A percentile compares a stretch with the other conserved stretches of the same genome.
These are phyloP conservation scores for Lentinus polychrous DNA, from an alignment of 1,284 basidiomycete genomes.

Conservation along the genomic window DNA sequence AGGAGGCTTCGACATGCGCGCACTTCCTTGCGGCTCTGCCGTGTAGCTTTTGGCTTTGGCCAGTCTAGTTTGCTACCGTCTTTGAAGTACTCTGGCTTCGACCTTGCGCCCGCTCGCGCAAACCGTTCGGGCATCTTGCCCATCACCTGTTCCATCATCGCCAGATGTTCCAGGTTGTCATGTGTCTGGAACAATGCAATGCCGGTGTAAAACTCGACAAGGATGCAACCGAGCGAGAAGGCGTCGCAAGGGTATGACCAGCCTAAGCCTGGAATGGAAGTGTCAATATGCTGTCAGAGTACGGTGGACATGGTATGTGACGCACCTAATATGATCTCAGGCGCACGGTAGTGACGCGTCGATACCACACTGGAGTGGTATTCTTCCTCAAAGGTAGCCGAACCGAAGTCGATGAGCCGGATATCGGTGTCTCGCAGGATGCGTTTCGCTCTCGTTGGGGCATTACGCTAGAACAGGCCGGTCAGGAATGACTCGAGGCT, in stretches of 20 bases:
- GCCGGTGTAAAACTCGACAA: slow-evolving; percentile 98
- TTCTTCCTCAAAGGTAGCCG: slow-evolving; percentile 96
- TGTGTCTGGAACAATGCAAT: slow-evolving; percentile 98
- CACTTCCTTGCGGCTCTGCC: slow-evolving; percentile 93
- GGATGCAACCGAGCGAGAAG: slow-evolving; percentile 97
- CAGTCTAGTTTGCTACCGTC: slow-evolving; percentile 81
- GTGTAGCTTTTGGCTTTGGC: slow-evolving; percentile 82
- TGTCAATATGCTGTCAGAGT: background rate
- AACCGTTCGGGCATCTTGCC: slow-evolving; percentile 92
- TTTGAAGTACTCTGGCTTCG: slow-evolving; percentile 92
- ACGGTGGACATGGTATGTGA: slow-evolving; percentile 6
- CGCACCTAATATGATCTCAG: slow-evolving; percentile 96
- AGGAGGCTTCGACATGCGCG: slow-evolving; percentile 75
- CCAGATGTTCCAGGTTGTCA: slow-evolving; percentile 97
- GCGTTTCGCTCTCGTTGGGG: slow-evolving; percentile 56
- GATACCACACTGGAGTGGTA: slow-evolving; percentile 98
- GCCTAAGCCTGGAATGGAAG: slow-evolving; percentile 63
- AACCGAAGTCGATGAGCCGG: slow-evolving; percentile 97
- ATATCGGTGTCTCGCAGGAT: slow-evolving; percentile 89
- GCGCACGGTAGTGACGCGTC: slow-evolving; percentile 97
- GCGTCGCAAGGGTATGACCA: slow-evolving; percentile 99
- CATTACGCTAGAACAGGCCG: slow-evolving; percentile 46
- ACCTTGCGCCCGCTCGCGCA: slow-evolving; percentile 60
- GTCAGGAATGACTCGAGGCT: slow-evolving; percentile 8
- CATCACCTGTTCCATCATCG: slow-evolving; percentile 99